A percentile compares a stretch with the other conserved stretches of the same genome.
Evolutionary conservation across 345 rosid genomes (phyloP).

Genomic region (Mangifera indica): DNA sequence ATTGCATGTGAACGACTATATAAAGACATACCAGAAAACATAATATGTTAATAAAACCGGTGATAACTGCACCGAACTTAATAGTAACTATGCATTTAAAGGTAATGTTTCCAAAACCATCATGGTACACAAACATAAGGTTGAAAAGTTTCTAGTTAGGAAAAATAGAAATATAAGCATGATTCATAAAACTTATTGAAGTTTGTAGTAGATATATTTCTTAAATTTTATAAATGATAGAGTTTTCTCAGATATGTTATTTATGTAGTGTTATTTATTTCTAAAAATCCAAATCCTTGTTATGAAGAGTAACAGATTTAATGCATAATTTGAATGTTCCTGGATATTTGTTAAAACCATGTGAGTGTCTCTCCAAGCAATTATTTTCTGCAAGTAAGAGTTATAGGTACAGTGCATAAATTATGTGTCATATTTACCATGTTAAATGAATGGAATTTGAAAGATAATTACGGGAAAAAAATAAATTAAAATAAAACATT

Average conservation of each 20-base stretch:
- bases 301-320: no score
- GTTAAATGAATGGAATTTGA: neutral
- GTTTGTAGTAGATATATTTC: neutral
- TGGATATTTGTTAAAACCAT: no score
- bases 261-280: no score
- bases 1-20: conserved; percentile 98
- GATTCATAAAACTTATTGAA: neutral
- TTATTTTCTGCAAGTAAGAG: no score
- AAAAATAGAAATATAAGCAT: neutral
- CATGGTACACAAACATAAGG: neutral
- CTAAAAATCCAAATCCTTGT: no score
- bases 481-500: no score
- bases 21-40: conserved; percentile 22
- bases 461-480: neutral
- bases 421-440: neutral
- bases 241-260: no score
- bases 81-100: conserved; percentile 7
- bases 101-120: conserved; percentile 1
- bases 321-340: no score
- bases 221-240: neutral
- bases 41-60: conserved; percentile 10
- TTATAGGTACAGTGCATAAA: neutral
- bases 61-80: neutral
- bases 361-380: no score
- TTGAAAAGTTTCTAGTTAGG: neutral